These are phyloP conservation scores for Dryadomyces quercivorus DNA, from an alignment of 2,329 filamentous ascomycete species.

Conservation along the genomic window DNA sequence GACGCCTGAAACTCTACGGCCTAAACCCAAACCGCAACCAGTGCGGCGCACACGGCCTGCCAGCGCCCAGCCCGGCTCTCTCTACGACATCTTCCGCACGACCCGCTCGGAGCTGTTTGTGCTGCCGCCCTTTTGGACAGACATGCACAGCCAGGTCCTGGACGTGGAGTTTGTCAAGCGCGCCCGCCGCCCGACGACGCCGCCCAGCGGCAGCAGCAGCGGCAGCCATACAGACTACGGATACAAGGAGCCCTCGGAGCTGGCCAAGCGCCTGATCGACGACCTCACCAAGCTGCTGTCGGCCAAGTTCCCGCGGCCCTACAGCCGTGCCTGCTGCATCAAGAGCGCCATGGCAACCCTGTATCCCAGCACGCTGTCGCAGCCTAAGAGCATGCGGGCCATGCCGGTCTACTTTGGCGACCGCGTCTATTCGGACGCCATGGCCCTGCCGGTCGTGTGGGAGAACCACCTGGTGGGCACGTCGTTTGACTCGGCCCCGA, in stretches of 20 bases:
- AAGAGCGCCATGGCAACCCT: slow-evolving; percentile 31
- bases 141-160: slow-evolving; percentile 35
- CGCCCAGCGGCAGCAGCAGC: slow-evolving; percentile 28
- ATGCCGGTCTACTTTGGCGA: slow-evolving; percentile 37
- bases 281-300: slow-evolving; percentile 31
- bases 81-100: slow-evolving; percentile 39
- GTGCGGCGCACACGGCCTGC: background rate
- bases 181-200: slow-evolving; percentile 22
- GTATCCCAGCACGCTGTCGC: slow-evolving; percentile 23
- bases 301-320: slow-evolving; percentile 19
- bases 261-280: slow-evolving; percentile 28
- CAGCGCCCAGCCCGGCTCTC: slow-evolving; percentile 32
- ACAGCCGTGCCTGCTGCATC: slow-evolving; percentile 27
- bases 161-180: slow-evolving; percentile 28
- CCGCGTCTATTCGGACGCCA: slow-evolving; percentile 29
- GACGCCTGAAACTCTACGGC: background rate
- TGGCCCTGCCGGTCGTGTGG: slow-evolving; percentile 40
- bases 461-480: slow-evolving; percentile 22
- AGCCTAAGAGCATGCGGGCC: slow-evolving; percentile 23
- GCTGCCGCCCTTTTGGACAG: slow-evolving; percentile 43
- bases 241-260: slow-evolving; percentile 21
- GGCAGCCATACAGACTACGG: slow-evolving; percentile 11
- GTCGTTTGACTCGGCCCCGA: slow-evolving; percentile 25
- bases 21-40: too few relatives aligned
- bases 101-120: slow-evolving; percentile 36